Base-by-base conservation (phyloP, 1,139 yeast genomes). In the Zygosaccharomyces sapae region DNA sequence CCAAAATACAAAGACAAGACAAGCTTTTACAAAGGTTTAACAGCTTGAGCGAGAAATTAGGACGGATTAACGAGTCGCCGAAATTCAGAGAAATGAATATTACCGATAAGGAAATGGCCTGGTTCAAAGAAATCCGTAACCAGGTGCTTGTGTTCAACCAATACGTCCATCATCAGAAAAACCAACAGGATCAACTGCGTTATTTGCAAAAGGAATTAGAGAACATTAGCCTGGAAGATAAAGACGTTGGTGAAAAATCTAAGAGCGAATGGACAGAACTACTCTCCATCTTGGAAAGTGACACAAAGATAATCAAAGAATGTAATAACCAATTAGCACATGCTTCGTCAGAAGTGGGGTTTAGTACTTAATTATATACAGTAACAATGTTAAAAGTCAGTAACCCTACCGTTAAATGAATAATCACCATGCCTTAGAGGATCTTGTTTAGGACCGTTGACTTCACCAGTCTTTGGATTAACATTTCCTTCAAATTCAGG, bases 401-500 rank as follows among this genome's bases (percentile, higher is more conserved):
- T 90, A 27, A 88, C 96, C 63, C 97, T 79, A 0, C 98, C 98
- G 63, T 92, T 90, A 65, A 83, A 94, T 3, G 96, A 82, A 80
- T 95, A 94, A 59, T 94, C 99, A 38, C 90, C 92, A 62, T 88
- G 95, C 58, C 82, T 80, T 56, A 88, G 73, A 0, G 99, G 99
- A 61, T 94, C 97, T 66, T 92, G 97, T 62, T 94, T 94, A n/a
- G 99, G 99, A 0, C 98, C 99, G 36, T 96, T 96, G 29, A 83
- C 74, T 68, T 94, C 99, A 1, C 98, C 98, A 0, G 97, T 90
- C 49, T 74, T 76, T 0, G 99, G 99, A 62, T 92, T 92, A 31
- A 77, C 81, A 51, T 90, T 92, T 1, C 99, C 99, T 67, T 90
- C 97, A 62, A 92, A 92, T 59, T 94, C 99, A 0, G 96, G 96